A percentile compares a stretch with the other conserved stretches of the same genome.
phyloP scores from a whole-genome alignment of 2,329 filamentous ascomycete genomes.

The Fusarium gaditjirri region DNA sequence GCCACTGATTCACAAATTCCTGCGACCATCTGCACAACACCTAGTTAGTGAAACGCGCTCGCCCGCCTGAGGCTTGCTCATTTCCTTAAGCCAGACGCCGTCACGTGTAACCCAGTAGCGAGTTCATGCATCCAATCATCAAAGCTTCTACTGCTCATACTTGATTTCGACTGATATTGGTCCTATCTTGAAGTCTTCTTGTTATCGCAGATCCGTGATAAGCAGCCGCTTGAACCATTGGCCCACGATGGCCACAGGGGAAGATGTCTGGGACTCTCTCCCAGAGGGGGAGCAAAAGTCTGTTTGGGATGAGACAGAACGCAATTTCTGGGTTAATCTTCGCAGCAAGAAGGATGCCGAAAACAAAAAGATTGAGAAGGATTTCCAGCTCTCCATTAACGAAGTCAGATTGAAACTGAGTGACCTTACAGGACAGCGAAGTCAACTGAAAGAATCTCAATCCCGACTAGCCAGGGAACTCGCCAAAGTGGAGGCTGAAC shows the following conservation, averaged over 20 bases:
- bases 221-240: neutral
- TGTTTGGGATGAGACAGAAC: constrained; percentile 52
- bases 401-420: constrained; percentile 46
- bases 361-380: constrained; percentile 40
- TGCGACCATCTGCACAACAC: constrained; percentile 21
- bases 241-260: constrained; percentile 36
- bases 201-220: neutral
- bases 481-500: constrained; percentile 51
- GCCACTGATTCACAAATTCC: constrained; percentile 32
- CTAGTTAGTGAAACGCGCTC: constrained; percentile 21
- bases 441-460: constrained; percentile 45
- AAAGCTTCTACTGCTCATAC: neutral
- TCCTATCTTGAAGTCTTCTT: neutral
- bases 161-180: neutral
- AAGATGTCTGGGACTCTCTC: constrained; percentile 46
- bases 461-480: constrained; percentile 47
- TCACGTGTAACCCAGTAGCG: constrained; percentile 14
- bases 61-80: neutral
- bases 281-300: constrained; percentile 47
- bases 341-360: constrained; percentile 39
- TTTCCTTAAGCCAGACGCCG: neutral
- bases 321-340: constrained; percentile 50
- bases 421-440: constrained; percentile 44
- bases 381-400: constrained; percentile 41
- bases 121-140: constrained; percentile 12